phyloP scores from a whole-genome alignment of 345 rosid species.

The Theobroma cacao region DNA sequence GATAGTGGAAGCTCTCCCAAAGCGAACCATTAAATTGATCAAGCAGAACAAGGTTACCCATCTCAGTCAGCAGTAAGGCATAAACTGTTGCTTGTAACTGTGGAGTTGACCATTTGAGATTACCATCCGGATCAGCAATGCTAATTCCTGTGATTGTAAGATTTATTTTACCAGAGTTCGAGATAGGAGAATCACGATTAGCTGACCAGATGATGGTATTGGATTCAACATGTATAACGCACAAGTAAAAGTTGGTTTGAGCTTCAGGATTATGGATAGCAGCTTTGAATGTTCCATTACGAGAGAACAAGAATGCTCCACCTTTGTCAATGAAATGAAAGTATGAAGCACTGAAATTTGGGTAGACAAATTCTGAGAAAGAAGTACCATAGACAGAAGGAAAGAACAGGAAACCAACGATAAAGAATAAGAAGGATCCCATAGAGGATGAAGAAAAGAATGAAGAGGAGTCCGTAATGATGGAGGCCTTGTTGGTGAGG shows the following conservation, averaged over 20 bases:
- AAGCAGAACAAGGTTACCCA: slow-evolving; percentile 72
- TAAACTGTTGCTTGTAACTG: slow-evolving; percentile 44
- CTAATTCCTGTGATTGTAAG: slow-evolving; percentile 58
- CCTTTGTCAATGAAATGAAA: slow-evolving; percentile 41
- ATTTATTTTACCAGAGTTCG: slow-evolving; percentile 54
- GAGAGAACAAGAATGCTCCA: slow-evolving; percentile 67
- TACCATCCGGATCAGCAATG: slow-evolving; percentile 43
- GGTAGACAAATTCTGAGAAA: slow-evolving; percentile 46
- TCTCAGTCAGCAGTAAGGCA: slow-evolving; percentile 51
- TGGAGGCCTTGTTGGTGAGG: slow-evolving; percentile 10
- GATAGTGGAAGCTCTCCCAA: slow-evolving; percentile 79
- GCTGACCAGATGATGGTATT: slow-evolving; percentile 76
- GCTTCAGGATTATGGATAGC: slow-evolving; percentile 51
- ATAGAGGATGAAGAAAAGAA: slow-evolving; percentile 30
- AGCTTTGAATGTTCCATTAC: slow-evolving; percentile 56
- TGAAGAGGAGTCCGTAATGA: slow-evolving; percentile 13
- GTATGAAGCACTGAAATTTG: slow-evolving; percentile 69
- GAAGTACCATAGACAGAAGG: slow-evolving; percentile 35
- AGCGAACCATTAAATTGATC: slow-evolving; percentile 55
- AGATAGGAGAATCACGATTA: slow-evolving; percentile 64
- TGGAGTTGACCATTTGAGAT: slow-evolving; percentile 66
- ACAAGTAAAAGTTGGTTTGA: slow-evolving; percentile 54
- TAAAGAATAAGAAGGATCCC: slow-evolving; percentile 39
- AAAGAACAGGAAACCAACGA: slow-evolving; percentile 33
- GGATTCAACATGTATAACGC: slow-evolving; percentile 61